Evolutionary conservation across 805 yeast species (phyloP).

Genomic region (Yarrowia deformans): DNA sequence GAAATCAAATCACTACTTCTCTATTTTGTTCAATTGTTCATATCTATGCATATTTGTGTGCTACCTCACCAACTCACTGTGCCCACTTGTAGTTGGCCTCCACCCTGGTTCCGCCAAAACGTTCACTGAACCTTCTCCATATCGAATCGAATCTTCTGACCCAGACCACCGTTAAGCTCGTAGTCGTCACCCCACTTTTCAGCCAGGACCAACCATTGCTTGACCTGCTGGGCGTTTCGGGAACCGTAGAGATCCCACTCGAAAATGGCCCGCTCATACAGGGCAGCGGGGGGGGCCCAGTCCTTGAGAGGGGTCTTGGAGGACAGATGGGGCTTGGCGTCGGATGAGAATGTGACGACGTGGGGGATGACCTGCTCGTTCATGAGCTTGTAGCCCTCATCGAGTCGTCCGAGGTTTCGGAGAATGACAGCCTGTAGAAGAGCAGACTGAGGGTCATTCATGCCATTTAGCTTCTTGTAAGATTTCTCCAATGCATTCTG

Average conservation of each 20-base stretch:
- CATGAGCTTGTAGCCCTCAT: conserved; percentile 65
- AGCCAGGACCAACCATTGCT: conserved; percentile 74
- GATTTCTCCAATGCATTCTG: conserved; percentile 62
- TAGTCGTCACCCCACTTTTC: conserved; percentile 81
- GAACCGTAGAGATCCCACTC: conserved; percentile 71
- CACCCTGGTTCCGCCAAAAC: conserved; percentile 1
- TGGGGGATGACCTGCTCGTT: conserved; percentile 60
- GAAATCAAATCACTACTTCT: not conserved
- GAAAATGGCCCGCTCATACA: conserved; percentile 83
- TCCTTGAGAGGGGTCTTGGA: conserved; percentile 66
- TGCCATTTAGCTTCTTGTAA: conserved; percentile 61
- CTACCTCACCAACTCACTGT: conserved; percentile 5
- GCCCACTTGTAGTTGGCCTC: not conserved
- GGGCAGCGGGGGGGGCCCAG: conserved; percentile 85
- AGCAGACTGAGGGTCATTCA: conserved; percentile 47
- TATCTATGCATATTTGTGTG: conserved; percentile 31
- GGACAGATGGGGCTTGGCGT: conserved; percentile 45
- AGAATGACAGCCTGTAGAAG: conserved; percentile 62
- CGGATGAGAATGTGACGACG: conserved; percentile 51
- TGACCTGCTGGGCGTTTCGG: conserved; percentile 58
- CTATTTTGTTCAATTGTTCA: conserved; percentile 12
- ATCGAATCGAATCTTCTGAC: conserved; percentile 32
- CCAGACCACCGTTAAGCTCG: conserved; percentile 61
- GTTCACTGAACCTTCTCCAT: conserved; percentile 36
- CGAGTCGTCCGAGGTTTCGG: conserved; percentile 55